These are phyloP conservation scores for Alnus rubra DNA, from an alignment of 306 rosid genomes.

Conservation along the genomic window DNA sequence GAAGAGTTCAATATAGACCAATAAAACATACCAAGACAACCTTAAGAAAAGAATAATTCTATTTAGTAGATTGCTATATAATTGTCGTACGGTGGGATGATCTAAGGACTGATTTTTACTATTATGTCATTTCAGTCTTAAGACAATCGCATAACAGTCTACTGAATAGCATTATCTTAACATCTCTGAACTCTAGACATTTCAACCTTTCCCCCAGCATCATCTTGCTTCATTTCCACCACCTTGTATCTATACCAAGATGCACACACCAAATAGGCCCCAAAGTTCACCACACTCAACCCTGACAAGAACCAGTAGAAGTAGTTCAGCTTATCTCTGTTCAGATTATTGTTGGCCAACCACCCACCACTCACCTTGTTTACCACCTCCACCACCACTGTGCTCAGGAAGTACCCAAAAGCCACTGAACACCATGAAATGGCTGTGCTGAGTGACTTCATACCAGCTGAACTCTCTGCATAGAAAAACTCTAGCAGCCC, in stretches of 20 bases:
- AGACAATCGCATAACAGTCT: no score
- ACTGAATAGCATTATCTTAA: background rate
- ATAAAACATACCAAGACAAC: background rate
- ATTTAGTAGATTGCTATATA: no score
- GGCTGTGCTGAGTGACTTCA: slow-evolving; percentile 51
- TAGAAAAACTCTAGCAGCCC: slow-evolving; percentile 87
- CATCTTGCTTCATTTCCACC: slow-evolving; percentile 45
- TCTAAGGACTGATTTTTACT: no score
- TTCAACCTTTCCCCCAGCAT: slow-evolving; percentile 24
- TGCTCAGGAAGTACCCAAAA: slow-evolving; percentile 46
- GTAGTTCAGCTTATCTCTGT: slow-evolving; percentile 57
- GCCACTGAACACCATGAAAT: slow-evolving; percentile 46
- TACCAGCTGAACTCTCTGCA: slow-evolving; percentile 66
- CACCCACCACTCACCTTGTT: slow-evolving; percentile 80
- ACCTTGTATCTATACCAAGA: slow-evolving; percentile 72
- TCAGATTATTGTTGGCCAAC: slow-evolving; percentile 64
- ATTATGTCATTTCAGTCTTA: no score
- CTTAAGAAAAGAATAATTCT: background rate
- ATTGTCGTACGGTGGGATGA: no score
- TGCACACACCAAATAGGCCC: slow-evolving; percentile 53
- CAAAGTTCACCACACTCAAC: slow-evolving; percentile 58
- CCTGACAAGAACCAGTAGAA: slow-evolving; percentile 64
- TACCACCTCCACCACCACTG: slow-evolving; percentile 64
- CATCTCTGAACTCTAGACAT: slow-evolving; percentile 20
- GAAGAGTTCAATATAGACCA: background rate